Evolutionary conservation across 140 eudicot species (phyloP), one percentile per base, ranked within the genome.

Genomic region (Erigeron philadelphicus): DNA sequence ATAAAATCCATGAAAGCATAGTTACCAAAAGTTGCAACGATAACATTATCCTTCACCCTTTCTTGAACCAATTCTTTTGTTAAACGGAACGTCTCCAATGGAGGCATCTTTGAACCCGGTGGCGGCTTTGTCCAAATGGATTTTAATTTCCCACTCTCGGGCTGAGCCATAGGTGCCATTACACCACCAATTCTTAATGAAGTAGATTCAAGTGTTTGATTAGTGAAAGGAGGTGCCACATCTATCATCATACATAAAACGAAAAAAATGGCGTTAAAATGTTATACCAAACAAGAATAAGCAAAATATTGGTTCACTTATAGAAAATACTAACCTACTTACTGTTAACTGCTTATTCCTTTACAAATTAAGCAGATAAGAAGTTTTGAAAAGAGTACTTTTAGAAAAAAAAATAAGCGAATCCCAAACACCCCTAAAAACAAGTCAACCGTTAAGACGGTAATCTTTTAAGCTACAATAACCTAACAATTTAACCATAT

Each of bases 1-100:
- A 93, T 93, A 66, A 93, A 93, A 79, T 93, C 96, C 98, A 93
- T 93, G 82, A 89, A 93, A 5, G 98, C 98, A 71, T 83, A 93
- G 79, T 93, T 93, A 72, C 98, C 98, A 43, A 93, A 93, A 7
- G 96, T 93, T 50, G 87, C 96, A 19, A 89, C 72, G 11, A 93
- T 61, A 60, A 87, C 80, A 25, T 93, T 89, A 73, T 89, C 94
- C 61, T 86, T 87, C 73, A 81, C 98, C 80, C 96, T 77, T 83
- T 85, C 58, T 81, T 83, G 78, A 73, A 93, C 90, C 75, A 93
- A 76, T 68, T 89, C 94, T 73, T 93, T 93, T n/a, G 89, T 84
- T 74, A 93, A 79, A 46, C 81, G 81, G 68, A 93, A 93, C 8
- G 85, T 72, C 80, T 81, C 76, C 76, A 87, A 66, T 49, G 88